Conservation (phyloP, 2,329 filamentous ascomycete genomes). For the Annulohypoxylon truncatum region DNA sequence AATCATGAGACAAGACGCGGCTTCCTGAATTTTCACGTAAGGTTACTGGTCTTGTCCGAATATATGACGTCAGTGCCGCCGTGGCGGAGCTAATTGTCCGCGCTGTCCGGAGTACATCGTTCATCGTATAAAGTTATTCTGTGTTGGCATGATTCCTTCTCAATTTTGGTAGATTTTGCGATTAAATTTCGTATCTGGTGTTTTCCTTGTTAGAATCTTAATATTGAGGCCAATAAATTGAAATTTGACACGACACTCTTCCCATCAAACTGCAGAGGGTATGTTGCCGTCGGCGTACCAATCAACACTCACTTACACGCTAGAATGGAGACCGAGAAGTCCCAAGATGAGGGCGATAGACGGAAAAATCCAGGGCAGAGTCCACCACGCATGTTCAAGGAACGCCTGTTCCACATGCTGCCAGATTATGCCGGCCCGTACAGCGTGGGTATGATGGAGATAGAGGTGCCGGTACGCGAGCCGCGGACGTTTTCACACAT, state of each 20-base stretch:
- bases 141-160: conserved; percentile 1
- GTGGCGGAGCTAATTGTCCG: conserved; percentile 18
- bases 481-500: conserved; percentile 56
- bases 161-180: neutral
- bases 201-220: neutral
- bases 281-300: conserved; percentile 3
- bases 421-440: conserved; percentile 74
- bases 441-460: conserved; percentile 74
- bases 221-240: neutral
- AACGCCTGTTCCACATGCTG: conserved; percentile 60
- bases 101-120: conserved; percentile 13
- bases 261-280: neutral
- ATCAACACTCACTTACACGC: conserved; percentile 11
- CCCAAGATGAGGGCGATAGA: conserved; percentile 6
- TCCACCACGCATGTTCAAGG: conserved; percentile 46
- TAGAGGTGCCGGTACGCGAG: conserved; percentile 68
- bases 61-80: conserved; percentile 33
- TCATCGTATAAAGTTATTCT: conserved; percentile 29
- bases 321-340: conserved; percentile 27
- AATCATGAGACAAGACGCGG: conserved; percentile 13
- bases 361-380: conserved; percentile 27
- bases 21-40: conserved; percentile 7
- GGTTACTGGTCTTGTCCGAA: neutral
- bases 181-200: neutral
- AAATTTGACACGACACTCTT: neutral